Base-by-base conservation (phyloP, 495 filamentous ascomycete genomes). In the Glonium stellatum region DNA sequence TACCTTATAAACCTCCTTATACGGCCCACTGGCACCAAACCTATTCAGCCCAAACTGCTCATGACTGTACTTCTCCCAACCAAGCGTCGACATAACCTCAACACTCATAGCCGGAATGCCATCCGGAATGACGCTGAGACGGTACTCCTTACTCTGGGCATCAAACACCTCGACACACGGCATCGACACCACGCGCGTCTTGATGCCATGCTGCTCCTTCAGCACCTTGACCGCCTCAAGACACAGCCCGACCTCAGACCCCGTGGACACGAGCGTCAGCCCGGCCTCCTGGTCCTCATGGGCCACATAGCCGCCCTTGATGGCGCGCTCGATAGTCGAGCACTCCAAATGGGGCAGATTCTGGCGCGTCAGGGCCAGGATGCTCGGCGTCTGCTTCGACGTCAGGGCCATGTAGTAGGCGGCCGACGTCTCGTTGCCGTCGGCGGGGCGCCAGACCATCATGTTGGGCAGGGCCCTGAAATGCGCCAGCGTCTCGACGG, bases 381-480 rank as follows among this genome's bases (percentile, higher is more conserved):
- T 92, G 76, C 80, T 85, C 61, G 93, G 92, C 25, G 95, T 97
- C 75, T 88, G 82, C 78, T 90, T 90, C 67, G 89, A 87, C 67
- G 87, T 96, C 61, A 99, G 79, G 47, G 91, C 89, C 66, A 93
- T 78, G 78, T 99, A 99, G 83, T 99, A 99, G 66, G 95, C 93
- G 67, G 91, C 91, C 73, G 87, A 92, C 69, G 87, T 92, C 87
- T 99, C 93, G 79, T 99, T 99, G 67, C 93, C 93, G 71, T 99
- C 93, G 59, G 93, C 93, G 60, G 93, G 93, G 72, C 93, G 93
- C 93, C 93, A 99, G 69, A 97, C 95, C 93, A 97, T 97, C 83
- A 87, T 89, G 87, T 99, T 99, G 66, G 93, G 93, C 66, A 97
- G 83, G 58, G 95, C 95, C 75, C 93, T 93, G 90, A 97, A 97